Base-by-base conservation (phyloP, 2,329 filamentous ascomycete genomes). In the Periglandula ipomoeae region DNA sequence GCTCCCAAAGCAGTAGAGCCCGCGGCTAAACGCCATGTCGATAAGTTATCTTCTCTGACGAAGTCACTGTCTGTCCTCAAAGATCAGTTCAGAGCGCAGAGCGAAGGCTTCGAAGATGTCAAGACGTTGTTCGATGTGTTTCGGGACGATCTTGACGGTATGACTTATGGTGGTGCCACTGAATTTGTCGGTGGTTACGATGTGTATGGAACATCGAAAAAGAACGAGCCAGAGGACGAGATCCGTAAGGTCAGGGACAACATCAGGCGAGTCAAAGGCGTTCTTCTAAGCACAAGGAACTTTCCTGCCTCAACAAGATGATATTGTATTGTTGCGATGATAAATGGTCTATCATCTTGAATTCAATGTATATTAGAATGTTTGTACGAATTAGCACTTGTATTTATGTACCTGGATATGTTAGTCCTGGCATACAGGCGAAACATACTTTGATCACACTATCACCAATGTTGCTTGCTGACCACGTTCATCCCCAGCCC, bases 251-350 rank as follows among this genome's bases (percentile, higher is more conserved):
- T 87, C 19, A 87, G 86, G 67, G 81, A 81, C 54, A 86, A 84
- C 52, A 90, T 94, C 46, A 72, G 87, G 54, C 77, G 85, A 49
- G 79, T 93, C 38, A 94, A 94, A 70, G 87, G 87, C 1, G 78
- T 88, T 10, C 69, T 93, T 56, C 65, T 94, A 49, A 88, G 81
- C 59, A 79, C 87, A 4, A 79, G 84, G 58, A 87, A 80, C 58
- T 91, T 91, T 55, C 84, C 82, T n/a, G 58, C 66, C 3, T 69
- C 68, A 35, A 60, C 67, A 30, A 61, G 61, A 53, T 66, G 45
- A 55, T 22, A 10, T 20, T 5, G 19, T 39, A 20, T 13, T n/a
- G 17, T 20, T 20, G 37, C 9, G 30, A 13, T 32, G 11, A 32
- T 32, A 32, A n/a, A 11, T 15, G 30, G 2, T 32, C 30, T 15